Evolutionary conservation across 805 yeast genomes (phyloP).

Genomic region (Priceomyces melissophilus): DNA sequence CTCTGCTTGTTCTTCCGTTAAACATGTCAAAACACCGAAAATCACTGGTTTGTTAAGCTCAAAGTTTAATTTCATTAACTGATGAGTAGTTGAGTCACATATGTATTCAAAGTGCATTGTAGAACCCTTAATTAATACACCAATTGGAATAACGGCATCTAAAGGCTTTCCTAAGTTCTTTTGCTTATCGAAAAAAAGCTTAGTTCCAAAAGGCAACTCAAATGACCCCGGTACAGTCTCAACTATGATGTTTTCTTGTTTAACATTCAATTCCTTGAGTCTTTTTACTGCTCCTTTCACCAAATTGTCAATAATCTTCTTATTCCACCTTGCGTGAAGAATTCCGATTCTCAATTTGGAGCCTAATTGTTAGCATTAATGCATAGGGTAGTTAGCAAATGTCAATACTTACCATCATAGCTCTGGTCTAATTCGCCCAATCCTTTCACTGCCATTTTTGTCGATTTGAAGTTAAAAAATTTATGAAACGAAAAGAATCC

Average conservation of each 20-base stretch:
- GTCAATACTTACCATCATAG: conserved; percentile 52
- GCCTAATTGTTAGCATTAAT: conserved; percentile 23
- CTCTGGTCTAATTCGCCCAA: conserved; percentile 67
- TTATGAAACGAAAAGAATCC: too few species aligned
- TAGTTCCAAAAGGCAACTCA: conserved; percentile 84
- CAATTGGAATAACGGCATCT: conserved; percentile 91
- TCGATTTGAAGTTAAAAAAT: not conserved
- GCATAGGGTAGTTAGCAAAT: not conserved
- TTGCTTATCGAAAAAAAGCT: conserved; percentile 47
- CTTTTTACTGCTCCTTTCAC: conserved; percentile 71
- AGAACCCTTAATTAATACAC: conserved; percentile 91
- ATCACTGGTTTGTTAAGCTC: conserved; percentile 73
- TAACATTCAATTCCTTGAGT: conserved; percentile 64
- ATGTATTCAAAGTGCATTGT: conserved; percentile 99
- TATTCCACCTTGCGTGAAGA: conserved; percentile 96
- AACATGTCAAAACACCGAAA: conserved; percentile 89
- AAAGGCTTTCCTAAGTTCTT: conserved; percentile 43
- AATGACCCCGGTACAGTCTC: conserved; percentile 94
- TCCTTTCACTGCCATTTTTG: conserved; percentile 72
- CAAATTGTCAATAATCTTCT: conserved; percentile 67
- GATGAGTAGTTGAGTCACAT: conserved; percentile 83
- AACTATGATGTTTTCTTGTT: conserved; percentile 68
- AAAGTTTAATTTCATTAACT: conserved; percentile 78
- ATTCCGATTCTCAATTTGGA: conserved; percentile 72
- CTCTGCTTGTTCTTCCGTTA: conserved; percentile 91